Evolutionary conservation across 768 basidiomycete species (phyloP).

Genomic region (Lactarius sanguifluus): DNA sequence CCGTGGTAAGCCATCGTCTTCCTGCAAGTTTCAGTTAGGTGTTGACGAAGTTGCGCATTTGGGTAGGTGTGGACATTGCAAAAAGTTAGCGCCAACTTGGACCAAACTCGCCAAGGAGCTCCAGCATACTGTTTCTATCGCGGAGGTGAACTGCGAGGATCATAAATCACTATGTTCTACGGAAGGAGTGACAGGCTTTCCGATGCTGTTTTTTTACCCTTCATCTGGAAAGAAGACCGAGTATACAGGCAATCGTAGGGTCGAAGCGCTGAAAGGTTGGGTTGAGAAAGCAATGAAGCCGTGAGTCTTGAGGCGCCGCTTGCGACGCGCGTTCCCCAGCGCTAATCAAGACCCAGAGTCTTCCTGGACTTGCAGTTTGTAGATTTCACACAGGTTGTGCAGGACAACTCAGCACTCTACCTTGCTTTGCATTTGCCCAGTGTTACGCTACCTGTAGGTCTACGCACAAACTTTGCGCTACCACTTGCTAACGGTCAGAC

Average conservation of each 20-base stretch:
- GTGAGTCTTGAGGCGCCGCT: constrained; percentile 46
- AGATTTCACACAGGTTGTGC: constrained; percentile 45
- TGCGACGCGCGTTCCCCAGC: constrained; percentile 2
- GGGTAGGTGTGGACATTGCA: constrained; percentile 89
- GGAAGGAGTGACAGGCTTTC: constrained; percentile 76
- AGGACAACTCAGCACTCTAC: constrained; percentile 55
- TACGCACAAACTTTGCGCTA: constrained; percentile 17
- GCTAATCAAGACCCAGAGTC: constrained; percentile 31
- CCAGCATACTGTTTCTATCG: constrained; percentile 71
- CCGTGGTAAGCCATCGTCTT: constrained; percentile 59
- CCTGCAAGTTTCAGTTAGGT: background rate
- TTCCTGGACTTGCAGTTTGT: constrained; percentile 42
- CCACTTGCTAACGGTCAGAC: constrained; percentile 9
- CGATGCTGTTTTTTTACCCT: constrained; percentile 72
- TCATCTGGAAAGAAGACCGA: constrained; percentile 56
- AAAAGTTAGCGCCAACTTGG: constrained; percentile 87
- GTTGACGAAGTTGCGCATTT: background rate
- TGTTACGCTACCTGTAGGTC: constrained; percentile 38
- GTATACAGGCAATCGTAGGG: constrained; percentile 69
- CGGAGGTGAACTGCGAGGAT: constrained; percentile 87
- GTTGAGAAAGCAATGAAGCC: constrained; percentile 70
- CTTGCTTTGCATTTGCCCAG: constrained; percentile 50
- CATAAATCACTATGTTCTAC: constrained; percentile 63
- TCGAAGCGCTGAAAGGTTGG: constrained; percentile 72
- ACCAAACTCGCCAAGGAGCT: constrained; percentile 66